Evolutionary conservation across 441 rosid genomes (phyloP), one percentile per base, ranked within the genome.

Genomic region (Syzygium syzygioides): DNA sequence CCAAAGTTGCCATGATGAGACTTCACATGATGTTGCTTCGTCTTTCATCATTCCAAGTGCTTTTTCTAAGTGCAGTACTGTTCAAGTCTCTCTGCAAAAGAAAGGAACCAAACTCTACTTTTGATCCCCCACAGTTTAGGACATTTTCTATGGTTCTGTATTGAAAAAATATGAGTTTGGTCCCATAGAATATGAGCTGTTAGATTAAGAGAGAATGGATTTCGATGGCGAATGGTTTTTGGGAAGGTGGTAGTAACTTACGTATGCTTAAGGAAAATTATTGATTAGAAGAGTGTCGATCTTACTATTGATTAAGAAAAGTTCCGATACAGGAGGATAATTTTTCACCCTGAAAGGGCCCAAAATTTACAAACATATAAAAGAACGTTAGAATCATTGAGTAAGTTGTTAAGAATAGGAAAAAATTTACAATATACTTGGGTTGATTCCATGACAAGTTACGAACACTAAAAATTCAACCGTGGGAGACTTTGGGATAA

Each of bases 21-120:
- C 18, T 48, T 55, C 88, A 34, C 59, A 93, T 95, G 93, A 93
- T 94, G 87, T 91, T 94, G 95, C 92, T 94, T 90, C 91, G 45
- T 83, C 94, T 93, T 91, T 92, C 91, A 93, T 91, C 89, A 92
- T 90, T 91, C 86, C 64, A 6, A 28, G 86, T 88, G 62, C 92
- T n/a, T 93, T 91, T 92, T 64, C 50, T 17, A 64, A 53, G 88
- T 91, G 62, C 64, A 54, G 19, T 91, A 88, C 86, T 87, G 87
- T 87, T 87, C 92, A 92, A 93, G 93, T 88, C 90, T 88, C 90
- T 14, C 2, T 7, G 48, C 7, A 45, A 45, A 41, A 3, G 23
- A 0, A 41, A 1, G 14, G n/a, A 76, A 20, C 17, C 48, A 4
- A 23, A 25, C 45, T 37, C 62, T 50, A 66, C 41, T 66, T 66